These are phyloP conservation scores for Penicillium goetzii DNA, from an alignment of 495 filamentous ascomycete genomes.

Conservation along the genomic window DNA sequence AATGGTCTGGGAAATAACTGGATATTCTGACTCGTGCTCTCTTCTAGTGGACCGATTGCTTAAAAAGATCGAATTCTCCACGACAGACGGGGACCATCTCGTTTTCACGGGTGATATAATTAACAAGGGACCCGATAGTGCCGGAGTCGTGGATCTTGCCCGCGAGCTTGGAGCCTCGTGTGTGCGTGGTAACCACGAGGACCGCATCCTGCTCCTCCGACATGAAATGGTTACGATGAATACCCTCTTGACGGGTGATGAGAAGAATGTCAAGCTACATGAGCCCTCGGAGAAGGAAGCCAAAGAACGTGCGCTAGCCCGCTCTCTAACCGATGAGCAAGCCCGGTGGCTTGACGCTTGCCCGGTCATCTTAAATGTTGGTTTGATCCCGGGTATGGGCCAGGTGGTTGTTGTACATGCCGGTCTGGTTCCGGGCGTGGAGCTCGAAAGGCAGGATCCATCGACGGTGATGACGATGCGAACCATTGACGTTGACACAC, in stretches of 20 bases:
- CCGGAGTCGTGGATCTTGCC: constrained; percentile 75
- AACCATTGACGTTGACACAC: constrained; percentile 66
- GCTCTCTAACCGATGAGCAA: constrained; percentile 60
- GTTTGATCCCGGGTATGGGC: constrained; percentile 57
- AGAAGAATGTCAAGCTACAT: constrained; percentile 19
- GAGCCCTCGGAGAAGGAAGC: constrained; percentile 30
- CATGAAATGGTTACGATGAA: constrained; percentile 41
- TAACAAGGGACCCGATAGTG: constrained; percentile 84
- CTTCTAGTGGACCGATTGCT: constrained; percentile 64
- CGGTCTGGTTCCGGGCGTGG: constrained; percentile 75
- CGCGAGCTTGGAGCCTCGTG: constrained; percentile 70
- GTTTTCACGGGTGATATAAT: constrained; percentile 84
- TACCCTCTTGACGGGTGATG: constrained; percentile 17
- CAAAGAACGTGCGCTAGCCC: constrained; percentile 53
- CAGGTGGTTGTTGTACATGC: constrained; percentile 80
- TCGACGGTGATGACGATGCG: constrained; percentile 90
- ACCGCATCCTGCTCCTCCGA: constrained; percentile 66
- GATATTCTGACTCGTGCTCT: not conserved
- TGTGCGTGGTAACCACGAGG: constrained; percentile 94
- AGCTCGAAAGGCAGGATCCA: constrained; percentile 75
- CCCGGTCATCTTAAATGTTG: constrained; percentile 75
- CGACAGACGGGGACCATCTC: constrained; percentile 67
- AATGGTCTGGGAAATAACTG: too few species aligned
- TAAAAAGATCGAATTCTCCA: constrained; percentile 65
- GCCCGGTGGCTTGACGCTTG: constrained; percentile 69